Base-by-base conservation (phyloP, 768 basidiomycete species). In the Goffeauzyma gilvescens region DNA sequence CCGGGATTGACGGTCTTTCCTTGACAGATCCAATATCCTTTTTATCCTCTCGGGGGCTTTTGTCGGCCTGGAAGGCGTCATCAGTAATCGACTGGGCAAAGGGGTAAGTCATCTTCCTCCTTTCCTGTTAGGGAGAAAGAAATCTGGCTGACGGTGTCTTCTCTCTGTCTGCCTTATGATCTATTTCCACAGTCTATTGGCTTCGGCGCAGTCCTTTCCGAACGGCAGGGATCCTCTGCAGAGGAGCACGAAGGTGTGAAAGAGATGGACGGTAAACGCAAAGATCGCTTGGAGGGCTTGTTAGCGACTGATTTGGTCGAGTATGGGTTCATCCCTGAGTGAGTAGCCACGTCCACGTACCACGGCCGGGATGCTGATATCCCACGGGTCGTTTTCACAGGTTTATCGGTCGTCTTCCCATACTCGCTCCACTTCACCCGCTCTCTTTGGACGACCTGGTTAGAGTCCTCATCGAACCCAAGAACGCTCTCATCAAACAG, bases 21-120 rank as follows among this genome's bases (percentile, higher is more conserved):
- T 17, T 87, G 81, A 87, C 61, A 90, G 86, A 0, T 75, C 79
- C 6, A 87, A 95, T 53, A 75, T 95, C 20, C 67, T 96, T n/a
- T 96, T 96, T 64, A 81, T 96, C 47, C 60, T 90, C 9, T 87
- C 85, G 38, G 90, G 90, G 2, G 90, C 90, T 1, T 93, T 93
- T 57, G 86, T 93, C 8, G 89, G 89, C 0, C 65, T 95, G 37
- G 87, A 93, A 32, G 73, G 69, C 38, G 65, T 95, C 20, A 75
- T 96, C 49, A 78, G 76, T 58, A 69, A 76, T 41, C 71, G 87
- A 28, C 69, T 85, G 9, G 75, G 78, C 9, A 86, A 84, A 66
- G 85, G 85, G 5, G 86, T 87, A 59, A 51, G 80, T 69, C 21
- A 20, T 36, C 15, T 9, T n/a, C n/a, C n/a, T n/a, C n/a, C n/a